A percentile compares a stretch with the other conserved stretches of the same genome.
These are phyloP conservation scores for thale cress (Arabidopsis thaliana) DNA, from an alignment of 345 rosid species.

Conservation along the genomic window DNA sequence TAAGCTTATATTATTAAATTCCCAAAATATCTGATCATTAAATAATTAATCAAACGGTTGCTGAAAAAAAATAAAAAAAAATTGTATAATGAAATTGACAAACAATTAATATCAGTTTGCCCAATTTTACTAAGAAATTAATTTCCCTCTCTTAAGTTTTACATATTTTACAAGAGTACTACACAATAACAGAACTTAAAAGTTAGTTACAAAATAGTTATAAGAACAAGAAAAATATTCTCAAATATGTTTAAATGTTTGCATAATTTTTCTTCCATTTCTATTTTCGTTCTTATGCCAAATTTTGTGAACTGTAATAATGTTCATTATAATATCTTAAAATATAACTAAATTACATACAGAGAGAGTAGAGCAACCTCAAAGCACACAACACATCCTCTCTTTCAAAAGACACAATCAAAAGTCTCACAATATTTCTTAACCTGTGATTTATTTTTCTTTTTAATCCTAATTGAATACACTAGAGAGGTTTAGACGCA, in stretches of 20 bases:
- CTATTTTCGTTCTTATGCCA: not conserved
- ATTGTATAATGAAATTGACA: not conserved
- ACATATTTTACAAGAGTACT: not conserved
- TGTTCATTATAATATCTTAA: not conserved
- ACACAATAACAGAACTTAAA: not conserved
- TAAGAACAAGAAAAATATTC: not conserved
- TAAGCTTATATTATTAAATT: conserved; percentile 13
- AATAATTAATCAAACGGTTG: not conserved
- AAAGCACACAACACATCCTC: conserved; percentile 14
- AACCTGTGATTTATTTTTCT: not conserved
- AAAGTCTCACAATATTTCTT: conserved; percentile 1
- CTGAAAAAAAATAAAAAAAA: not conserved
- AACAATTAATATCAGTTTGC: too few relatives aligned
- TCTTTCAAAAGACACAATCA: conserved; percentile 4
- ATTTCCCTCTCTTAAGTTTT: not conserved
- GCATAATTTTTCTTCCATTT: not conserved
- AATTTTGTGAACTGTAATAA: not conserved
- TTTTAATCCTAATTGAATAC: conserved; percentile 5
- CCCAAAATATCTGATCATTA: not conserved
- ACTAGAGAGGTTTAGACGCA: conserved; percentile 55
- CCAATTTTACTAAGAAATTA: not conserved
- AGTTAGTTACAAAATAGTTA: not conserved
- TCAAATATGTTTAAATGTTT: not conserved
- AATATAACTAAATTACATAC: not conserved
- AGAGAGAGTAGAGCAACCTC: conserved; percentile 5